Conservation (phyloP, 305 asterid species). For the Stenogyne calaminthoides region DNA sequence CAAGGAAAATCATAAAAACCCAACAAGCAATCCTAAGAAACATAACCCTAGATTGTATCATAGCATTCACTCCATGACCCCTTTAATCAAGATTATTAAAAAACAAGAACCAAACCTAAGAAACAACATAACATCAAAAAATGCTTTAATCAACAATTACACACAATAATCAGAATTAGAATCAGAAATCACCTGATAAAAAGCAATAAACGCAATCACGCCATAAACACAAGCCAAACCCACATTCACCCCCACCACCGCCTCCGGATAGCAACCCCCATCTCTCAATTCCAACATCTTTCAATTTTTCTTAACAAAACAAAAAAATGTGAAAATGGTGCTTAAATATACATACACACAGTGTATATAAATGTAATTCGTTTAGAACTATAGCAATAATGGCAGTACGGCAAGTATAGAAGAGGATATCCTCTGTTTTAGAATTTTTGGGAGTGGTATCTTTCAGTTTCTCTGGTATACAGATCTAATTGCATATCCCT, state of each 20-base stretch:
- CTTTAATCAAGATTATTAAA: neutral
- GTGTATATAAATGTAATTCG: neutral
- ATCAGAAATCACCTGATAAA: constrained; percentile 52
- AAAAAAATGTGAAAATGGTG: neutral
- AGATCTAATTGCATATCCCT: constrained; percentile 34
- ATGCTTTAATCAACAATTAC: neutral
- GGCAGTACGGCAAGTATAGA: constrained; percentile 24
- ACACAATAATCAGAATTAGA: neutral
- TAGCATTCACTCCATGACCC: neutral
- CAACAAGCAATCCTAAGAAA: neutral
- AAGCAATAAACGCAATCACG: constrained; percentile 61
- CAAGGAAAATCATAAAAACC: neutral
- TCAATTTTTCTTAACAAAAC: neutral
- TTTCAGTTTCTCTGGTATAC: constrained; percentile 7
- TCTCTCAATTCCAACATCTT: constrained; percentile 60
- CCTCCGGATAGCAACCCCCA: constrained; percentile 60
- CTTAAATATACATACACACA: neutral
- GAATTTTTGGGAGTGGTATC: too few species aligned
- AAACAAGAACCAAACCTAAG: neutral
- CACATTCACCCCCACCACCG: constrained; percentile 63
- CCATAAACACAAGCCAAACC: constrained; percentile 68
- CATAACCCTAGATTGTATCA: neutral
- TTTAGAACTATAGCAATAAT: too few species aligned
- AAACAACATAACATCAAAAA: neutral
- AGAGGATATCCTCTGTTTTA: too few species aligned